These are phyloP conservation scores for Calocybe gangraenosa DNA, from an alignment of 768 basidiomycete species.

Conservation along the genomic window DNA sequence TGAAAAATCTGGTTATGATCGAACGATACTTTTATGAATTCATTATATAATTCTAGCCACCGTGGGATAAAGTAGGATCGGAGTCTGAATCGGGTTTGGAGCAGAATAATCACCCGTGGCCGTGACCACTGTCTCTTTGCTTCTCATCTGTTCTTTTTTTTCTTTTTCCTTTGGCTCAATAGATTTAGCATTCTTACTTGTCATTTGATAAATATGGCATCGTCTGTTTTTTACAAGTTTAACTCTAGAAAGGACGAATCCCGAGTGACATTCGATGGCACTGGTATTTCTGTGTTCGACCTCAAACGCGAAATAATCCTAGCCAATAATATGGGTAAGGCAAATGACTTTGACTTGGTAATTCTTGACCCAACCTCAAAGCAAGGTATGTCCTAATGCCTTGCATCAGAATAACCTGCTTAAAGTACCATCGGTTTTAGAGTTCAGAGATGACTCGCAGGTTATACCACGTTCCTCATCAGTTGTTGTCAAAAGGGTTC, in stretches of 20 bases:
- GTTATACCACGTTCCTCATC: slow-evolving; percentile 95
- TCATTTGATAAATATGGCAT: slow-evolving; percentile 62
- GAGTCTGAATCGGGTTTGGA: slow-evolving; percentile 7
- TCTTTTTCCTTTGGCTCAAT: slow-evolving; percentile 10
- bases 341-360: slow-evolving; percentile 93
- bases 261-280: slow-evolving; percentile 95
- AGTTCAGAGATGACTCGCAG: slow-evolving; percentile 87
- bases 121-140: background rate
- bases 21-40: slow-evolving; percentile 13
- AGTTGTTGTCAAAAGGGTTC: slow-evolving; percentile 88
- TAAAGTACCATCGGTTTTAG: slow-evolving; percentile 36
- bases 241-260: slow-evolving; percentile 93
- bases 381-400: slow-evolving; percentile 63
- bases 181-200: slow-evolving; percentile 24
- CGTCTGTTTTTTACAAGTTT: slow-evolving; percentile 98
- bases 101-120: background rate
- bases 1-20: slow-evolving; percentile 11
- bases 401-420: background rate
- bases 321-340: slow-evolving; percentile 93
- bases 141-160: background rate
- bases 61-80: slow-evolving; percentile 2
- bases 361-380: slow-evolving; percentile 81
- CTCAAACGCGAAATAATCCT: slow-evolving; percentile 98
- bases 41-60: slow-evolving; percentile 5
- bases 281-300: slow-evolving; percentile 98